A percentile compares a stretch with the other conserved stretches of the same genome.
Conservation (phyloP, 495 filamentous ascomycete species). For the Aspergillus conjunctus region DNA sequence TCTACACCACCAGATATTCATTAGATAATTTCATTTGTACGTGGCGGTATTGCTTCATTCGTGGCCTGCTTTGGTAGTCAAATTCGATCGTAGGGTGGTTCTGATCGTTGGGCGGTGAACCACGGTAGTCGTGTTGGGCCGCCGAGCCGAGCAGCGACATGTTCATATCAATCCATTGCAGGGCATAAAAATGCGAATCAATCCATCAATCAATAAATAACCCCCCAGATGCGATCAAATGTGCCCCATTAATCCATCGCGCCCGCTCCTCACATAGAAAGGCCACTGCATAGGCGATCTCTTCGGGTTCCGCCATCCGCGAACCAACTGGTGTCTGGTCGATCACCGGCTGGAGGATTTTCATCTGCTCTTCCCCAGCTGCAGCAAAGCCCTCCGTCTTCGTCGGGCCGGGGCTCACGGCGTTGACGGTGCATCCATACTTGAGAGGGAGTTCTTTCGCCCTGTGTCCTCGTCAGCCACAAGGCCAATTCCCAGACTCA, state of each 20-base stretch:
- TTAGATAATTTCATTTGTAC: too few species aligned
- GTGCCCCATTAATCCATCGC: slow-evolving; percentile 44
- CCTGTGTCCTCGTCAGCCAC: slow-evolving; percentile 7
- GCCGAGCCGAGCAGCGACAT: too few species aligned
- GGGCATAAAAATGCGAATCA: too few species aligned
- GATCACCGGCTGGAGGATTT: slow-evolving; percentile 39
- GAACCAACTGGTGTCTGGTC: slow-evolving; percentile 40
- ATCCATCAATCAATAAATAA: slow-evolving; percentile 10
- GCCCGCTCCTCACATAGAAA: slow-evolving; percentile 40
- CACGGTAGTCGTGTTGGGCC: too few species aligned
- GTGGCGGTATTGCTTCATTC: too few species aligned
- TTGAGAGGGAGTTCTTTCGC: slow-evolving; percentile 34
- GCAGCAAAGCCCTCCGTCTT: slow-evolving; percentile 36
- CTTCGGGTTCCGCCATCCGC: slow-evolving; percentile 38
- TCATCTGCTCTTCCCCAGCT: slow-evolving; percentile 41
- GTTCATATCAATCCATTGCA: too few species aligned
- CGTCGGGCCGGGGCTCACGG: slow-evolving; percentile 36
- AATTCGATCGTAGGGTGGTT: too few species aligned
- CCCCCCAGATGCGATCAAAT: slow-evolving; percentile 41
- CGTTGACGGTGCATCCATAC: slow-evolving; percentile 37
- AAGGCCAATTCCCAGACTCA: background rate
- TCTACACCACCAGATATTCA: too few species aligned
- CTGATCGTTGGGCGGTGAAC: too few species aligned
- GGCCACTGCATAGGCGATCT: slow-evolving; percentile 44
- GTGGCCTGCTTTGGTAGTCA: too few species aligned